Conservation (phyloP, 2,329 filamentous ascomycete genomes). For the Endoconidiophora laricicola region DNA sequence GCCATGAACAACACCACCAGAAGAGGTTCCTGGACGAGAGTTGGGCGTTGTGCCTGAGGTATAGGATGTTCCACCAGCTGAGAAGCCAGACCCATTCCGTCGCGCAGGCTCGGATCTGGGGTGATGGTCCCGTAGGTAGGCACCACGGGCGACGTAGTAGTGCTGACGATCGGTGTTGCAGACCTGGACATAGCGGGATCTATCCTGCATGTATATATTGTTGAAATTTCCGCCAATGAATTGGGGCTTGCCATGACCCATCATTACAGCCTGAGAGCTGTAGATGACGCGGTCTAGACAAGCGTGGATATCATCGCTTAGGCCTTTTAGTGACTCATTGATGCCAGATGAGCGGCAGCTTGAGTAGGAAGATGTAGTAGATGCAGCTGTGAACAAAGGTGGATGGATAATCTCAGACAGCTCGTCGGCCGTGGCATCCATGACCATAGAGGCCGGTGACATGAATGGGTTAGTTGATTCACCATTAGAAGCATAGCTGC, state of each 20-base stretch:
- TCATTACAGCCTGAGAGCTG: neutral
- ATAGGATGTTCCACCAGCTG: neutral
- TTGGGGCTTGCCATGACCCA: neutral
- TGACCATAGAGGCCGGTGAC: conserved; percentile 9
- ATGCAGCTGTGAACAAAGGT: neutral
- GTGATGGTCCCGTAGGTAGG: neutral
- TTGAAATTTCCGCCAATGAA: conserved; percentile 8
- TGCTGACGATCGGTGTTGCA: conserved; percentile 4
- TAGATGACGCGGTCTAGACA: conserved; percentile 7
- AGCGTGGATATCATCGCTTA: conserved; percentile 5
- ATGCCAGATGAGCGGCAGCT: neutral
- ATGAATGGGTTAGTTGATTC: conserved; percentile 3
- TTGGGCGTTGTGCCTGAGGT: neutral
- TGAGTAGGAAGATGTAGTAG: neutral
- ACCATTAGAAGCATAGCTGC: neutral
- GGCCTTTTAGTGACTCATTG: neutral
- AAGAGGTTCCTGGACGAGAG: neutral
- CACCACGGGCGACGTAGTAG: conserved; percentile 2
- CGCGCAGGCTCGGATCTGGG: neutral
- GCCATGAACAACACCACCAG: neutral
- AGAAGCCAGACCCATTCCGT: neutral
- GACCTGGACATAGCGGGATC: conserved; percentile 1
- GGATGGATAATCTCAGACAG: neutral
- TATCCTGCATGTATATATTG: conserved; percentile 5
- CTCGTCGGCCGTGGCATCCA: conserved; percentile 6